These are phyloP conservation scores for Mimosa pudica DNA, from an alignment of 306 rosid genomes.

Conservation along the genomic window DNA sequence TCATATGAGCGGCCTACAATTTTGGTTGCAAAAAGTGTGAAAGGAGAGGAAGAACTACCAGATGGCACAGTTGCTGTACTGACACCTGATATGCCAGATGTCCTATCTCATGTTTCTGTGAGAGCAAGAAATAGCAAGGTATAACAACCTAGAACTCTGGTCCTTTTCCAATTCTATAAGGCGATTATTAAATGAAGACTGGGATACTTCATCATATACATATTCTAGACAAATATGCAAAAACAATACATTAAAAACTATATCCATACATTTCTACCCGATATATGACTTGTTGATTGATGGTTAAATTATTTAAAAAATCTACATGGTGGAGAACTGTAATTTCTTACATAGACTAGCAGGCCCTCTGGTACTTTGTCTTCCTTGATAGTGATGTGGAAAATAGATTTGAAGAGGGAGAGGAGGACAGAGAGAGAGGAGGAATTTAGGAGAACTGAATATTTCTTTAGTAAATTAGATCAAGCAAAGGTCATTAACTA, in stretches of 20 bases:
- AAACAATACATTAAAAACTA: not conserved
- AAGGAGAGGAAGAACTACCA: slow-evolving; percentile 98
- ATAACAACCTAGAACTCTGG: slow-evolving; percentile 27
- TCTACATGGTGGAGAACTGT: not conserved
- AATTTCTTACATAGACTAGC: not conserved
- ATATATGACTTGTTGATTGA: not conserved
- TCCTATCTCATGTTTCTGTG: slow-evolving; percentile 98
- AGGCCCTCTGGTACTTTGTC: too few species aligned
- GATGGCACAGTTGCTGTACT: slow-evolving; percentile 97
- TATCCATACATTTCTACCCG: not conserved
- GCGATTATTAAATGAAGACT: slow-evolving; percentile 30
- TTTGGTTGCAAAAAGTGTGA: slow-evolving; percentile 84
- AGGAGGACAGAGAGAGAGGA: too few species aligned
- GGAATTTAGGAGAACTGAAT: too few species aligned
- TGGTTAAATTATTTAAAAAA: not conserved
- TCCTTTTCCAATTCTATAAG: slow-evolving; percentile 32
- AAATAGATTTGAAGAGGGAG: too few species aligned
- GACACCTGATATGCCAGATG: slow-evolving; percentile 99
- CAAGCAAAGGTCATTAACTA: too few species aligned
- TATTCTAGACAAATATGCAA: slow-evolving; percentile 6
- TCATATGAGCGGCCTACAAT: slow-evolving; percentile 79
- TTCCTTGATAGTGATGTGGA: too few species aligned
- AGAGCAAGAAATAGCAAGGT: slow-evolving; percentile 99
- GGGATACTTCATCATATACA: slow-evolving; percentile 11
- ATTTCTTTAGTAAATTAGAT: too few species aligned